Evolutionary conservation across 345 rosid species (phyloP), one percentile per base, ranked within the genome.

Genomic region (Lenwebbia sp.): DNA sequence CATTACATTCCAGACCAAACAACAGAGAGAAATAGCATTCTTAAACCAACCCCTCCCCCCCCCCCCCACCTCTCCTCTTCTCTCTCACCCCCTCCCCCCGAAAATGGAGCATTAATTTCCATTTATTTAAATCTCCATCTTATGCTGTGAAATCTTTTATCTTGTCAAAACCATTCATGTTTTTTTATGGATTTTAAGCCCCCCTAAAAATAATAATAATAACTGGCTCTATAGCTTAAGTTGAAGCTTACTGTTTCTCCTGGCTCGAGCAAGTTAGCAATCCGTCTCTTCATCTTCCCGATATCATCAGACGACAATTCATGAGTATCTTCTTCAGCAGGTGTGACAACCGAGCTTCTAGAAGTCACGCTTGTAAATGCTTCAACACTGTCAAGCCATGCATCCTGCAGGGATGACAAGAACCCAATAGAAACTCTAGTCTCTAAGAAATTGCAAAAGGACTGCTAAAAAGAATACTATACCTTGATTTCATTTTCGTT

Each of bases 321-420:
- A 44, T 49, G 84, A 49, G 22, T 86, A 54, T 84, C 90, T 85
- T 86, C 87, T 55, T 92, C 92, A 70, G 87, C 88, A 53, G 84
- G 88, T 21, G 88, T 75, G 15, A 19, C 62, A 33, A 82, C 85
- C 47, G 89, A 85, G 44, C 87, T 89, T 60, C 87, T 88, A 60
- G 93, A 94, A 85, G 91, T 89, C 91, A 90, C 88, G 87, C 90
- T 89, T 56, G 93, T 89, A 88, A 92, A 91, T 50, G 65, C 90
- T 56, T 92, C 98, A 90, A 95, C 87, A 87, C 94, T 94, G 88
- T 98, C 99, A 88, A 98, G 95, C 99, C 99, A 98, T 40, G 99
- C 96, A 92, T 98, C 99, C 99, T 98, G 91, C 88, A 91, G 88
- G 58, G 90, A 85, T 41, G 74, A 84, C 86, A 88, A 60, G 44